Base-by-base conservation (phyloP, 169 alveolate genomes). In the Plasmodium relictum region DNA sequence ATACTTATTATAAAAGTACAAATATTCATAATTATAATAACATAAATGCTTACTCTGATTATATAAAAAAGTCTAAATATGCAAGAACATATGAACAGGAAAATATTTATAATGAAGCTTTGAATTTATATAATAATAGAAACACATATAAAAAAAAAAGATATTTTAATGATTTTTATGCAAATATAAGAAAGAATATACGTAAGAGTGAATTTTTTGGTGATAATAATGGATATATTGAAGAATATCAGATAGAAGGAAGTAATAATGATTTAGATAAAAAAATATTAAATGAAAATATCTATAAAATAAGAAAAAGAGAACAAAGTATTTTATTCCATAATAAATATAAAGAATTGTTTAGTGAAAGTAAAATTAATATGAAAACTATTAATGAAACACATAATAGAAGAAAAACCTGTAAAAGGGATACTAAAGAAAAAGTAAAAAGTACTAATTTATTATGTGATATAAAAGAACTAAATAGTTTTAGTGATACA, bases 61-160 rank as follows among this genome's bases (percentile, higher is more conserved):
- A 65, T 48, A 56, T 78, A 41, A 78, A 78, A 58, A 63, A 70
- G 42, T 65, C 89, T 0, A 78, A 78, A 18, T 78, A 78, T 42
- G 66, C 89, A 6, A 78, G 89, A 58, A 78, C 78, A n/a, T 78
- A 78, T 8, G 89, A 78, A 24, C 89, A 78, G 24, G 89, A 78
- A 58, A 78, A 63, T 54, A 78, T 78, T 26, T 78, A 78, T 20
- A 78, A 62, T 14, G 71, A 78, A 31, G 89, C 89, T 56, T 58
- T 78, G 18, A 63, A 56, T 42, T n/a, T 78, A 20, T 78, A 78
- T 14, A 78, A 42, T 20, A 78, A 78, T 24, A 37, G 89, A 45
- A 78, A 78, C 54, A 24, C 14, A 44, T 78, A 78, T 39, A 78
- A 39, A 54, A 16, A 69, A 59, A 78, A 78, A 58, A 66, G 12